Base-by-base conservation (phyloP, 768 basidiomycete species). In the Flagelloscypha sp. region DNA sequence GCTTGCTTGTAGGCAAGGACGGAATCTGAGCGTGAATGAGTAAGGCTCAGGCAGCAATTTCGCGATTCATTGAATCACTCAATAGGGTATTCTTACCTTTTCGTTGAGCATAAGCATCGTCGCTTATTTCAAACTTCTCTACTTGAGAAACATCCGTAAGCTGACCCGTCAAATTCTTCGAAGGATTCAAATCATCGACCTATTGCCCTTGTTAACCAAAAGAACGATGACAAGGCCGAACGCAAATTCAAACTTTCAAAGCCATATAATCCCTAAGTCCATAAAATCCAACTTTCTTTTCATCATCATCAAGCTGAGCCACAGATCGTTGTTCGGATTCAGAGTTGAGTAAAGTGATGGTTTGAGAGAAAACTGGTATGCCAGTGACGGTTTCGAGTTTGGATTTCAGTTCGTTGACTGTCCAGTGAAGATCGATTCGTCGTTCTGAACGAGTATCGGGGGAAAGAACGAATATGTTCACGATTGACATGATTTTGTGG, bases 351-450 rank as follows among this genome's bases (percentile, higher is more conserved):
- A 95, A 54, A 0, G 70, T 57, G 29, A 98, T 72, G 1, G 55
- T 42, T 51, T 98, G 94, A 43, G 82, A 80, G 34, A 63, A 63
- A 3, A 71, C 68, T 1, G 85, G 77, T 33, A 97, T 83, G 16
- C 94, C 94, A n/a, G 94, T 98, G 48, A 95, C 75, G 37, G 79
- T 70, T 53, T 92, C 87, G 20, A 98, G 74, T 50, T 88, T 95
- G 35, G 59, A 90, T 76, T 95, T 97, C 46, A 97, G 78, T 47
- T 84, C 73, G 23, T 68, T 68, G 32, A 97, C 68, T 0, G 84
- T 82, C 20, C 78, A 60, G 43, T 79, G 72, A 17, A 78, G 72
- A 48, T 92, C 85, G 42, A 88, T 75, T 0, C 84, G 74, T 30
- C 94, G 75, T 59, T 98, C 94, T 0, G 88, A 89, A 44, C 76